A percentile compares a stretch with the other conserved stretches of the same genome.
These are phyloP conservation scores for Mycena pura DNA, from an alignment of 768 basidiomycete genomes.

Conservation along the genomic window DNA sequence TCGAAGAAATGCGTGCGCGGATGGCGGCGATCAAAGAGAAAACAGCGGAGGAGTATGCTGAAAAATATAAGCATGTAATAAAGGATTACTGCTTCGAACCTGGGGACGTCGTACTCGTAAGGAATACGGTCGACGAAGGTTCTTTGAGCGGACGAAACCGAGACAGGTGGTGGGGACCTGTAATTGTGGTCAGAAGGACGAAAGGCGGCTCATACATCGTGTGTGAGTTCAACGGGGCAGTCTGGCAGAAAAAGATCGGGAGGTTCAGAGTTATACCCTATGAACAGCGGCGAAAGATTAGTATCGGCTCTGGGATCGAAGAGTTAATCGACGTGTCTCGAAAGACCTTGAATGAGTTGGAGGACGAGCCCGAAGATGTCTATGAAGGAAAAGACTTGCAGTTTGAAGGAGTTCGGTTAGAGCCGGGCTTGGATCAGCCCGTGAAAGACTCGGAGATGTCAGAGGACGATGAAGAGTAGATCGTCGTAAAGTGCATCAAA, in stretches of 20 bases:
- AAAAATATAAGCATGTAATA: constrained; percentile 22
- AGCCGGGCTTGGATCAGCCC: no score
- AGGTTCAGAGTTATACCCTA: constrained; percentile 14
- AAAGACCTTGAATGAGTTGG: background rate
- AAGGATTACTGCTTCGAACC: constrained; percentile 16
- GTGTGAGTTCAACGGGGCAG: constrained; percentile 16
- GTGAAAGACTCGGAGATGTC: no score
- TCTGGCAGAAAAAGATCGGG: constrained; percentile 15
- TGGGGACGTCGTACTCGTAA: constrained; percentile 32
- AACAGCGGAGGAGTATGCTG: constrained; percentile 27
- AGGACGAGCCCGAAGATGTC: background rate
- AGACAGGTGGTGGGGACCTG: constrained; percentile 34
- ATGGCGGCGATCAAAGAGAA: constrained; percentile 14
- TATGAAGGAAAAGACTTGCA: constrained; percentile 4
- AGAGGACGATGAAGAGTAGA: background rate
- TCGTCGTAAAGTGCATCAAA: no score
- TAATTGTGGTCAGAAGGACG: constrained; percentile 26
- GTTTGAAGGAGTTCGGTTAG: background rate
- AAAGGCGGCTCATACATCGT: constrained; percentile 20
- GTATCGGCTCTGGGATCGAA: background rate
- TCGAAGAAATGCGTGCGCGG: constrained; percentile 17
- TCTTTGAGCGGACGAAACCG: constrained; percentile 25
- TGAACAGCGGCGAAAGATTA: constrained; percentile 7
- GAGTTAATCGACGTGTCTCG: constrained; percentile 2
- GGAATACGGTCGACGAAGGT: constrained; percentile 30